A percentile compares a stretch with the other conserved stretches of the same genome.
These are phyloP conservation scores for Canavalia ensiformis DNA, from an alignment of 306 rosid species.

Conservation along the genomic window DNA sequence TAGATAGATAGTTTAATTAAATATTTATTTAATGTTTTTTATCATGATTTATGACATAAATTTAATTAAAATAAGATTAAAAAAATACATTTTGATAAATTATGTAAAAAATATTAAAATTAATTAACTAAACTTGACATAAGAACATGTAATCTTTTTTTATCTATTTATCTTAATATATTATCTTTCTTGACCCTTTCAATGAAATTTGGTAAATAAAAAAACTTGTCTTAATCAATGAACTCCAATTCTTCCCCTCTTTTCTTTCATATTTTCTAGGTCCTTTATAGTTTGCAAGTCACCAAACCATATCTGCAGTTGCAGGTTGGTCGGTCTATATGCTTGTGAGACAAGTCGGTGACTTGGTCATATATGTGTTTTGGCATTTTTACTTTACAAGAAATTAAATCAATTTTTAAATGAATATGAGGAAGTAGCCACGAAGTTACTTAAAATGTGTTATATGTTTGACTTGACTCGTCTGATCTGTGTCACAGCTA, in stretches of 20 bases:
- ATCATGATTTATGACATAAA: too few species aligned
- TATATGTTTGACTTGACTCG: slow-evolving; percentile 49
- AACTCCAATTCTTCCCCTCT: background rate
- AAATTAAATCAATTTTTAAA: background rate
- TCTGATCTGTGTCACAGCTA: slow-evolving; percentile 44
- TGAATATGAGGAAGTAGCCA: slow-evolving; percentile 32
- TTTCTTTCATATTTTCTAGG: background rate
- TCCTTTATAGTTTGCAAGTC: slow-evolving; percentile 8
- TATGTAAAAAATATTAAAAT: too few species aligned
- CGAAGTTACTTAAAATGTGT: slow-evolving; percentile 37
- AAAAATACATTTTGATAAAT: too few species aligned
- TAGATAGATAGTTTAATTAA: too few species aligned
- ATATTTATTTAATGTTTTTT: too few species aligned
- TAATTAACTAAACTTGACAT: too few species aligned
- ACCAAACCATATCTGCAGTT: slow-evolving; percentile 26
- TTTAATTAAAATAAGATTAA: too few species aligned
- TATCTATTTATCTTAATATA: background rate
- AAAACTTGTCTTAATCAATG: background rate
- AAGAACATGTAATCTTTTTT: background rate
- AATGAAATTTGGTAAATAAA: background rate
- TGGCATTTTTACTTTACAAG: slow-evolving; percentile 22
- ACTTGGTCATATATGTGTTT: slow-evolving; percentile 47
- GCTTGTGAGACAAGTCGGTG: slow-evolving; percentile 58
- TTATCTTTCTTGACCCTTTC: background rate
- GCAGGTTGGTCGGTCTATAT: slow-evolving; percentile 45